phyloP scores from a whole-genome alignment of 1,139 yeast genomes.

The Diutina catenulata region DNA sequence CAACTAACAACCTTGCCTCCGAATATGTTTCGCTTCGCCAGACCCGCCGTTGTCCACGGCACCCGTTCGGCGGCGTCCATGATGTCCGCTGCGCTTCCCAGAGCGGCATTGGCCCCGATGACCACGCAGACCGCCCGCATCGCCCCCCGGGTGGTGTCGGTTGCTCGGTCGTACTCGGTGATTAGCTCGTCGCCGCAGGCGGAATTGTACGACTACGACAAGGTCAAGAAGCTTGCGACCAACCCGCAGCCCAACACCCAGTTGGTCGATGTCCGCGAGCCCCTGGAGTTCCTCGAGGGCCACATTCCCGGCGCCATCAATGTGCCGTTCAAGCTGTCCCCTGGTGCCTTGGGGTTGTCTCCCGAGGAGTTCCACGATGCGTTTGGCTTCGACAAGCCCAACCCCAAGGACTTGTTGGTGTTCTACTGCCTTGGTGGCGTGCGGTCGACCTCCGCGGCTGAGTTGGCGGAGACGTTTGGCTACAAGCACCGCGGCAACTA shows the following conservation, averaged over 20 bases:
- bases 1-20: too few relatives aligned
- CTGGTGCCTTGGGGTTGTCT: slow-evolving; percentile 81
- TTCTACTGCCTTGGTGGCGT: slow-evolving; percentile 93
- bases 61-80: too few relatives aligned
- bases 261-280: slow-evolving; percentile 86
- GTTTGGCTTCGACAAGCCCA: slow-evolving; percentile 81
- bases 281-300: slow-evolving; percentile 61
- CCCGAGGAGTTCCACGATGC: slow-evolving; percentile 69
- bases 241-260: slow-evolving; percentile 34
- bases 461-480: slow-evolving; percentile 82
- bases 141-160: slow-evolving; percentile 6
- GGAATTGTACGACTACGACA: slow-evolving; percentile 42
- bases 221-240: slow-evolving; percentile 36
- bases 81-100: too few relatives aligned
- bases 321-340: slow-evolving; percentile 82
- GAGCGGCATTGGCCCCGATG: too few relatives aligned
- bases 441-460: slow-evolving; percentile 85
- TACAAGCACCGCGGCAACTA: slow-evolving; percentile 70
- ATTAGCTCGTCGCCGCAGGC: slow-evolving; percentile 22
- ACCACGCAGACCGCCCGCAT: not conserved
- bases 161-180: too few relatives aligned
- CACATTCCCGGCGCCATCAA: slow-evolving; percentile 77
- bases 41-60: too few relatives aligned
- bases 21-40: too few relatives aligned
- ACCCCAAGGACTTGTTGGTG: slow-evolving; percentile 55